Percentiles rank a stretch among this genome's conserved stretches.
phyloP scores from a whole-genome alignment of 139 green algal genomes.

The Chlorella sp. region DNA sequence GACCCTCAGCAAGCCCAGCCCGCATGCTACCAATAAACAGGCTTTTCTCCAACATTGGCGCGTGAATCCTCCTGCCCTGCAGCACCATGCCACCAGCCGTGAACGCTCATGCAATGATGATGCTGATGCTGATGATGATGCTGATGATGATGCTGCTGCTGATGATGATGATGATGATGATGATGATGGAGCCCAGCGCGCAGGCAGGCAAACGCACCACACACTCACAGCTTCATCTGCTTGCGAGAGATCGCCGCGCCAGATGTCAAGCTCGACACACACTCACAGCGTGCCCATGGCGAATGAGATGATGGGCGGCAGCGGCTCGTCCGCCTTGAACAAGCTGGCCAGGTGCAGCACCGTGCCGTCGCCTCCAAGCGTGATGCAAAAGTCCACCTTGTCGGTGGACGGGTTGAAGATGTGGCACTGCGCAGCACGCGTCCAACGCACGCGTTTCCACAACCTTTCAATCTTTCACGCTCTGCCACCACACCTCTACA shows the following conservation, averaged over 20 bases:
- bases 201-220: too few species aligned
- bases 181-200: too few species aligned
- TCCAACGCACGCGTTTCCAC: background rate
- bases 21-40: too few species aligned
- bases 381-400: slow-evolving; percentile 74
- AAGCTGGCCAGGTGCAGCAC: slow-evolving; percentile 80
- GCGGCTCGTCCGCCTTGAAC: slow-evolving; percentile 67
- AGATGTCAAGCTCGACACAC: too few species aligned
- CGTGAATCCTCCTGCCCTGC: too few species aligned
- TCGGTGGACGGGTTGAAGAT: background rate
- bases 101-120: background rate
- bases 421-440: slow-evolving; percentile 1
- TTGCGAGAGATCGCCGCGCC: too few species aligned
- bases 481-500: background rate
- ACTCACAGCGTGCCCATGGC: slow-evolving; percentile 78
- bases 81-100: background rate
- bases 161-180: too few species aligned
- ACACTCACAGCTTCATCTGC: too few species aligned
- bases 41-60: too few species aligned
- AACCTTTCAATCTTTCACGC: background rate
- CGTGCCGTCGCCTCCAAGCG: slow-evolving; percentile 59
- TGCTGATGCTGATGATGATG: too few species aligned
- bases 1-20: too few species aligned
- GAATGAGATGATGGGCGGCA: slow-evolving; percentile 82
- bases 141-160: too few species aligned